Conservation (phyloP, 129 eudicot genomes). For the Smallanthus sonchifolius region DNA sequence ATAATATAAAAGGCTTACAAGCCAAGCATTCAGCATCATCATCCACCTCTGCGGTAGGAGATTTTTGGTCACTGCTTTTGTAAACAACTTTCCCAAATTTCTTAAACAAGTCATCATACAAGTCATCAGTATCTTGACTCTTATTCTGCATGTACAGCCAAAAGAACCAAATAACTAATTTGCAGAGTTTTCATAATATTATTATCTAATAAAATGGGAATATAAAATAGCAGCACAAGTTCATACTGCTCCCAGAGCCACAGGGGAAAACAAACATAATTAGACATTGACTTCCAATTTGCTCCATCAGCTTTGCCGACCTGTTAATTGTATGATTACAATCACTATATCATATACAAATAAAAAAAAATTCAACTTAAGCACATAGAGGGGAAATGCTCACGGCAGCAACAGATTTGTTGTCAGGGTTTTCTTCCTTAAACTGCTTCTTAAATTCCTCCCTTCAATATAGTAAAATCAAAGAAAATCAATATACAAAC, state of each 20-base stretch:
- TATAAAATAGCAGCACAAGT: background rate
- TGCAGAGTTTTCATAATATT: background rate
- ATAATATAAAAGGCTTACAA: constrained; percentile 48
- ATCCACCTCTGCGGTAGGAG: constrained; percentile 70
- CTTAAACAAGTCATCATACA: constrained; percentile 75
- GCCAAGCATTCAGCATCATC: constrained; percentile 94
- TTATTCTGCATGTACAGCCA: constrained; percentile 55
- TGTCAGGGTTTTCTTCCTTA: no score
- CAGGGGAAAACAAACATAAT: constrained; percentile 8
- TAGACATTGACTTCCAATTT: no score
- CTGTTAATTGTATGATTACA: no score
- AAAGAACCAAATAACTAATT: constrained; percentile 2
- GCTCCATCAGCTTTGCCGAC: no score
- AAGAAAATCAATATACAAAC: no score
- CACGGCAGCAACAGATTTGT: no score
- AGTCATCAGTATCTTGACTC: constrained; percentile 86
- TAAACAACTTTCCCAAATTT: constrained; percentile 87
- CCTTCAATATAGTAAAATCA: no score
- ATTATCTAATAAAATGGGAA: background rate
- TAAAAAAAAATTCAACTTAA: no score
- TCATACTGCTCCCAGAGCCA: constrained; percentile 63
- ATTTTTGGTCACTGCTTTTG: constrained; percentile 60
- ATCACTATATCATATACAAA: no score
- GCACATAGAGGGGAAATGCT: no score
- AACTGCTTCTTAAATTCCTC: no score